These are phyloP conservation scores for Dioszegia crocea DNA, from an alignment of 768 basidiomycete species.

Conservation along the genomic window DNA sequence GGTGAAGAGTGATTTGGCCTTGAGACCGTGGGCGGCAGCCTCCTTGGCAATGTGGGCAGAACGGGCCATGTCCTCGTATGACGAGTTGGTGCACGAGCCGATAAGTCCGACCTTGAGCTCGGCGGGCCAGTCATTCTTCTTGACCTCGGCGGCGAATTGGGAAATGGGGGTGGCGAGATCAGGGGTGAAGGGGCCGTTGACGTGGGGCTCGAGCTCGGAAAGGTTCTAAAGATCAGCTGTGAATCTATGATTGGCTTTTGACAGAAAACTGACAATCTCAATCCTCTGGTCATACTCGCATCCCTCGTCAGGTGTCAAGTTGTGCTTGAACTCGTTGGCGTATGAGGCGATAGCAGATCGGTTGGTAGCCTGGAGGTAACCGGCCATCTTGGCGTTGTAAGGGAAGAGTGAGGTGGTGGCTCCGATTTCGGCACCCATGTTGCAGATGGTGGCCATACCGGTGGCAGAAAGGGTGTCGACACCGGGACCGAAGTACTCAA, in stretches of 20 bases:
- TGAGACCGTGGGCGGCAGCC: slow-evolving; percentile 79
- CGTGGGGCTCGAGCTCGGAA: slow-evolving; percentile 94
- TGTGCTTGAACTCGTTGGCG: slow-evolving; percentile 81
- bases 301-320: slow-evolving; percentile 78
- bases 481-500: slow-evolving; percentile 93
- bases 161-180: slow-evolving; percentile 98
- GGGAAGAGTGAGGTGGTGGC: slow-evolving; percentile 99
- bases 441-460: slow-evolving; percentile 99
- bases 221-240: slow-evolving; percentile 60
- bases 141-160: slow-evolving; percentile 83
- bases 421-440: slow-evolving; percentile 99
- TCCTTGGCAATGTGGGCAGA: slow-evolving; percentile 89
- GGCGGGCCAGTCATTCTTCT: slow-evolving; percentile 93
- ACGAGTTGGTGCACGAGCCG: slow-evolving; percentile 99
- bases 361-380: slow-evolving; percentile 93
- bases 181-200: slow-evolving; percentile 99
- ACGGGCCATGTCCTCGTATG: slow-evolving; percentile 99
- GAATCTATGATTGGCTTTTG: not conserved
- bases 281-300: slow-evolving; percentile 92
- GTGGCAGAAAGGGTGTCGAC: slow-evolving; percentile 95
- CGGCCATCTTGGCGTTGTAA: slow-evolving; percentile 89
- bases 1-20: slow-evolving; percentile 89
- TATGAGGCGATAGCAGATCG: slow-evolving; percentile 82
- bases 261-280: slow-evolving; percentile 65
- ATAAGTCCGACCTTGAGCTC: slow-evolving; percentile 97